Conservation (phyloP, 169 alveolate genomes). For the Babesia caballi region DNA sequence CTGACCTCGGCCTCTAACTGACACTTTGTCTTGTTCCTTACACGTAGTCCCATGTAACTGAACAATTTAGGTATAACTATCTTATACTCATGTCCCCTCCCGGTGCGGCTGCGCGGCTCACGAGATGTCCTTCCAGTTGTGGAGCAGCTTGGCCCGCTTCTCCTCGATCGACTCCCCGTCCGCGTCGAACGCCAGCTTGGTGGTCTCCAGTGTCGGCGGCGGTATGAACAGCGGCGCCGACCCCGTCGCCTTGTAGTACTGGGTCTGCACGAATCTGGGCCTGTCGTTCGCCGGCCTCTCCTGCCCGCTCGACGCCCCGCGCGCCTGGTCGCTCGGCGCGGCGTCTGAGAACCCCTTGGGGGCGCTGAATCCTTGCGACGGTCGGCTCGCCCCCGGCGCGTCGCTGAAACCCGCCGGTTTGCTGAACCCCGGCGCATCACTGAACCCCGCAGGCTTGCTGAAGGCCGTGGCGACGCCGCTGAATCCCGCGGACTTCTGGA, state of each 20-base stretch:
- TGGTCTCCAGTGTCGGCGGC: conserved; percentile 50
- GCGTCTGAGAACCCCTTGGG: background rate
- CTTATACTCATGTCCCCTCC: too few species aligned
- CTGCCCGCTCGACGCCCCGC: background rate
- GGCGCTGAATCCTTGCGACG: background rate
- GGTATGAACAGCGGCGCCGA: conserved; percentile 58
- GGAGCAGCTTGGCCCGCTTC: conserved; percentile 35
- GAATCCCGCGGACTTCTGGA: conserved; percentile 15
- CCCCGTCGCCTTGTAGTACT: conserved; percentile 41
- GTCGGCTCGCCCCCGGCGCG: background rate
- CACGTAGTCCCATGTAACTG: too few species aligned
- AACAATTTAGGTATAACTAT: too few species aligned
- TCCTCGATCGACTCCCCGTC: conserved; percentile 64
- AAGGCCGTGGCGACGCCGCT: conserved; percentile 3
- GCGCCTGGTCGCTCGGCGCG: background rate
- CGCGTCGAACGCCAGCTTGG: conserved; percentile 43
- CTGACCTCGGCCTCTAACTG: too few species aligned
- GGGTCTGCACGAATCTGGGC: background rate
- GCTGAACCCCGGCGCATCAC: conserved; percentile 4
- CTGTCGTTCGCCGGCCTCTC: background rate
- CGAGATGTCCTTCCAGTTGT: conserved; percentile 40
- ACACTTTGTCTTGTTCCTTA: too few species aligned
- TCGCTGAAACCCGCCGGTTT: conserved; percentile 5
- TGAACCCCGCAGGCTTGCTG: background rate
- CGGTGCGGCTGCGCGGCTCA: background rate